Conservation (phyloP, 2,329 filamentous ascomycete genomes). For the Sordariomycetes sp. region DNA sequence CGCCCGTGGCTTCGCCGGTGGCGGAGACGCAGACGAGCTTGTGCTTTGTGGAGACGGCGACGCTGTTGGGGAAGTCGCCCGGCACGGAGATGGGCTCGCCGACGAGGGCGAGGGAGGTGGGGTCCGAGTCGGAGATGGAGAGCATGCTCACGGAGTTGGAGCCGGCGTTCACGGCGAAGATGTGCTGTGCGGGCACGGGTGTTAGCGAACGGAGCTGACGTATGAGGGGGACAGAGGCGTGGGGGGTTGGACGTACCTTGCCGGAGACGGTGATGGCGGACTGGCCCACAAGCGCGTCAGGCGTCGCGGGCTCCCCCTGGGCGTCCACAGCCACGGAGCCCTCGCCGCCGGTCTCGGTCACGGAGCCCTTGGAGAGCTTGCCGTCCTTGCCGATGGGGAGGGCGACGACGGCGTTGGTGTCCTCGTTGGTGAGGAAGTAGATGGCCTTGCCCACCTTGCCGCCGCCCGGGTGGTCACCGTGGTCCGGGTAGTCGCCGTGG, state of each 20-base stretch:
- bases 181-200: conserved; percentile 19
- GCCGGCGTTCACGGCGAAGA: conserved; percentile 46
- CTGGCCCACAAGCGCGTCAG: conserved; percentile 42
- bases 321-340: conserved; percentile 30
- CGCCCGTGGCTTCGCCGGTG: conserved; percentile 29
- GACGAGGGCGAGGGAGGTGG: conserved; percentile 30
- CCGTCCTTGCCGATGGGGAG: conserved; percentile 36
- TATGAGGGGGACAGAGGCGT: no score
- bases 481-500: no score
- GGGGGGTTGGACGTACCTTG: conserved; percentile 25
- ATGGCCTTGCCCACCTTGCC: conserved; percentile 27
- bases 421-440: conserved; percentile 45
- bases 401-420: conserved; percentile 35
- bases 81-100: conserved; percentile 30
- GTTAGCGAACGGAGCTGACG: conserved; percentile 2
- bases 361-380: conserved; percentile 27
- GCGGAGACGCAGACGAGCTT: conserved; percentile 34
- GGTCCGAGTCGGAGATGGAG: conserved; percentile 25
- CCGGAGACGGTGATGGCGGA: conserved; percentile 36
- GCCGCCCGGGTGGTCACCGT: no score
- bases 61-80: conserved; percentile 41
- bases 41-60: conserved; percentile 32
- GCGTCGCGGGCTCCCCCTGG: conserved; percentile 23
- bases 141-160: conserved; percentile 43
- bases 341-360: conserved; percentile 33